Base-by-base conservation (phyloP, 176 grass and related monocot species). In the Phoenix dactylifera region DNA sequence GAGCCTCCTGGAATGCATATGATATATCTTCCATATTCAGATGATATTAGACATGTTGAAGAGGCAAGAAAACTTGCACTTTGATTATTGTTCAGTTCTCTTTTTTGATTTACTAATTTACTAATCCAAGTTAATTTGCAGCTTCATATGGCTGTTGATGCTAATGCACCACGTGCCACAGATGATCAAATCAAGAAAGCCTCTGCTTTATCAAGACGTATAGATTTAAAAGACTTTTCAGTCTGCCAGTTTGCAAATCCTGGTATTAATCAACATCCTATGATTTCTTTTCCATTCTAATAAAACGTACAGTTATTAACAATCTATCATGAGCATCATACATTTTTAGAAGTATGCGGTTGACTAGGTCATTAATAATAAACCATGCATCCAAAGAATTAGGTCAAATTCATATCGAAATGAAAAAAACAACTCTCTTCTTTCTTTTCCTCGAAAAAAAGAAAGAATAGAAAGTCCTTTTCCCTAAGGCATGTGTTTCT, bases 1-100 rank as follows among this genome's bases (percentile, higher is more conserved):
- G 87, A 88, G 60, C 81, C 92, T 2, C 84, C 92, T 69, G 92
- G 92, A 81, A 85, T 97, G 81, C 81, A 97, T 65, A 88, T 97
- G 83, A 85, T 97, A 58, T 83, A 85, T 86, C 78, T 97, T 81
- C 92, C 92, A 63, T 97, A 97, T 68, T 97, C 83, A 0, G 83
- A 91, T 75, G 92, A 91, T 77, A 84, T 97, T 63, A 90, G 92
- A 77, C 57, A 79, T 63, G 78, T 75, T 73, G 92, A 97, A 83
- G 83, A 97, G 87, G 87, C 69, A 85, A 72, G 76, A 3, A 63
- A 30, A 51, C 9, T 67, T 64, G 17, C 18, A 59, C 52, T 67
- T 60, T 60, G 49, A 20, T 19, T 19, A 15, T 44, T 63, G 5
- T 50, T 12, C 18, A 54, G 14, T 58, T 39, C 18, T 60, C 55